Evolutionary conservation across 345 rosid genomes (phyloP).

Genomic region (Balakata baccata): DNA sequence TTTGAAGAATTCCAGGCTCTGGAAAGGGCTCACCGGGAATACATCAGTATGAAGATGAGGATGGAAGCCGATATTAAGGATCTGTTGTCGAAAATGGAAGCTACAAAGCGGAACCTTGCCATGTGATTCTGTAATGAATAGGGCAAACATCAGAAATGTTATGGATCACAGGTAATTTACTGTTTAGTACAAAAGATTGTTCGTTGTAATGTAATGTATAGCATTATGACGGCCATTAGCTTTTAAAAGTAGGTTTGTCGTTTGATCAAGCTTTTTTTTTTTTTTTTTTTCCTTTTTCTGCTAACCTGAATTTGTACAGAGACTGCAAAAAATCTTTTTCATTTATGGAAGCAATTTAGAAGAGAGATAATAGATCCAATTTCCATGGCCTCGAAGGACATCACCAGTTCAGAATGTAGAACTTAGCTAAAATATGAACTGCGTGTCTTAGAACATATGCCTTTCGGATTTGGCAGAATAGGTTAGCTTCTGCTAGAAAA

Average conservation of each 20-base stretch:
- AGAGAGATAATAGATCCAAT: too few relatives aligned
- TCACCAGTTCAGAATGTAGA: too few relatives aligned
- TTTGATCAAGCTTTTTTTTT: slow-evolving; percentile 8
- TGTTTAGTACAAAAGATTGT: slow-evolving; percentile 9
- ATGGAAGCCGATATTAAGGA: slow-evolving; percentile 92
- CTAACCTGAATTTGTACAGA: slow-evolving; percentile 42
- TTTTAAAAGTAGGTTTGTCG: slow-evolving; percentile 20
- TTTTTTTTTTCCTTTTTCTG: not conserved
- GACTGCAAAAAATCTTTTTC: not conserved
- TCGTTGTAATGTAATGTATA: slow-evolving; percentile 8
- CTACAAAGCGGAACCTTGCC: slow-evolving; percentile 62
- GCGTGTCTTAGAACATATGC: too few relatives aligned
- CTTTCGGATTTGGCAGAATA: too few relatives aligned
- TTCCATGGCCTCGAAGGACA: too few relatives aligned
- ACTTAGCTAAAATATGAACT: too few relatives aligned
- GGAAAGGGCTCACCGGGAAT: slow-evolving; percentile 76
- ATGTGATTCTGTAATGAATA: slow-evolving; percentile 31
- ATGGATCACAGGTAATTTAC: slow-evolving; percentile 4
- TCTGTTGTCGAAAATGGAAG: slow-evolving; percentile 81
- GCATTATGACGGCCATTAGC: slow-evolving; percentile 12
- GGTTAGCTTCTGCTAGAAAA: too few relatives aligned
- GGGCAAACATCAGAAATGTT: slow-evolving; percentile 12
- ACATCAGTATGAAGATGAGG: slow-evolving; percentile 70
- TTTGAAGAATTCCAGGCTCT: slow-evolving; percentile 64
- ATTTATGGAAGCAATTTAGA: too few relatives aligned